Evolutionary conservation across 805 yeast species (phyloP).

Genomic region (Pachysolen tannophilus): DNA sequence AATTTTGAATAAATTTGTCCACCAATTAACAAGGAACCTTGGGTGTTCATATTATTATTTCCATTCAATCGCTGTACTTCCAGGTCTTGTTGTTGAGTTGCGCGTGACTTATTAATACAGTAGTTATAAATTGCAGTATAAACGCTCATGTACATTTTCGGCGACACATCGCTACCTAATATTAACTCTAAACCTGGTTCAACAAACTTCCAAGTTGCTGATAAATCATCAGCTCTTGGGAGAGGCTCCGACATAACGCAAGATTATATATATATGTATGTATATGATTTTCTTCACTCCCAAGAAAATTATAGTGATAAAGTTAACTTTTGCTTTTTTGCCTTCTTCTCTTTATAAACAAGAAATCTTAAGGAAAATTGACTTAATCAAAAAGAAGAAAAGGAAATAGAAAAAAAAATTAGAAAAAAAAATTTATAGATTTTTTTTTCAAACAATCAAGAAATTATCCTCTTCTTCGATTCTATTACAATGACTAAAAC

Average conservation of each 20-base stretch:
- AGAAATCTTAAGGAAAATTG: too few species aligned
- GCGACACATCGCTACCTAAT: conserved; percentile 61
- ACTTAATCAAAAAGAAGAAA: too few species aligned
- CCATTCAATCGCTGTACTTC: conserved; percentile 15
- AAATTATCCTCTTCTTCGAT: too few species aligned
- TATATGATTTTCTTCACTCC: too few species aligned
- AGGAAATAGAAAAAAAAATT: too few species aligned
- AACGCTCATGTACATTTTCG: conserved; percentile 77
- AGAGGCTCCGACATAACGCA: conserved; percentile 16
- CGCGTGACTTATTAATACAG: conserved; percentile 73
- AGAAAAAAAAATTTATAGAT: too few species aligned
- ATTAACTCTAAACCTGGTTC: conserved; percentile 71
- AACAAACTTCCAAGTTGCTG: conserved; percentile 69
- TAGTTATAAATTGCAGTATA: conserved; percentile 91
- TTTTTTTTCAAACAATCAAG: too few species aligned
- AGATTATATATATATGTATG: too few species aligned
- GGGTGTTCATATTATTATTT: conserved; percentile 9
- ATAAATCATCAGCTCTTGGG: conserved; percentile 54
- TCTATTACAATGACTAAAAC: too few species aligned
- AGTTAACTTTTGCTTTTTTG: too few species aligned
- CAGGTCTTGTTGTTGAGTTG: conserved; percentile 24
- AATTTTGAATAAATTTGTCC: conserved; percentile 79
- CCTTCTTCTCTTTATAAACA: too few species aligned
- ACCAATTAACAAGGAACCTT: conserved; percentile 53
- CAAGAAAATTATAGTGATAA: too few species aligned